Base-by-base conservation (phyloP, 2,329 filamentous ascomycete genomes). In the Davidsoniella eucalypti region DNA sequence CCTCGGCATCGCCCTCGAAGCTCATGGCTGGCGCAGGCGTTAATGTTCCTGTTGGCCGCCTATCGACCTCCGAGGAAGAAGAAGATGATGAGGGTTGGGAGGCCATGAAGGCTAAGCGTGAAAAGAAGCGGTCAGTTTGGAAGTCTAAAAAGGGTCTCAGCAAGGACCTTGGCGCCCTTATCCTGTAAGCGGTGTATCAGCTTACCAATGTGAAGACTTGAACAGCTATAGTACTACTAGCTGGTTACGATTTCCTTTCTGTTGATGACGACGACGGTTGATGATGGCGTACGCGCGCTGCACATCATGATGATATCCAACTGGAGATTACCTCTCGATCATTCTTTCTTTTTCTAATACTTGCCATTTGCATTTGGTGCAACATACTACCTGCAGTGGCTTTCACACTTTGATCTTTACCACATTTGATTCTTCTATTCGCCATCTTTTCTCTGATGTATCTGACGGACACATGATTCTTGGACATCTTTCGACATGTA, bases 51-150 rank as follows among this genome's bases (percentile, higher is more conserved):
- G 29, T 5, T 33, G 6, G 29, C 12, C 29, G 29, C 12, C 29
- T 9, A 9, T 33, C 29, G 1, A 33, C 29, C 29, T 64, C 61
- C 9, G 65, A 65, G 25, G 76, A 81, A 29, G 79, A 82, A 44
- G 75, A 78, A 50, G 78, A 82, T 16, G 79, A 83, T 49, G 69
- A 80, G 58, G 80, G 76, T 14, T 84, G 80, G 80, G 78, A 75
- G 54, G 76, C 78, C 26, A 81, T 84, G 77, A 78, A 76, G 59
- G 76, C 76, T 51, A 82, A 82, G 66, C 69, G 77, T 52, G 77
- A 82, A 52, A 75, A 80, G 67, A 83, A 81, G 66, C 74, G 72
- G 59, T 75, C 74, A n/a, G 56, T 74, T 36, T 83, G 80, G 80
- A 73, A 69, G 61, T 68, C 67, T 41, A 82, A 80, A 65, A 81